Evolutionary conservation across 1,284 basidiomycete genomes (phyloP), one percentile per base, ranked within the genome.

Genomic region (Pseudozyma thailandica): DNA sequence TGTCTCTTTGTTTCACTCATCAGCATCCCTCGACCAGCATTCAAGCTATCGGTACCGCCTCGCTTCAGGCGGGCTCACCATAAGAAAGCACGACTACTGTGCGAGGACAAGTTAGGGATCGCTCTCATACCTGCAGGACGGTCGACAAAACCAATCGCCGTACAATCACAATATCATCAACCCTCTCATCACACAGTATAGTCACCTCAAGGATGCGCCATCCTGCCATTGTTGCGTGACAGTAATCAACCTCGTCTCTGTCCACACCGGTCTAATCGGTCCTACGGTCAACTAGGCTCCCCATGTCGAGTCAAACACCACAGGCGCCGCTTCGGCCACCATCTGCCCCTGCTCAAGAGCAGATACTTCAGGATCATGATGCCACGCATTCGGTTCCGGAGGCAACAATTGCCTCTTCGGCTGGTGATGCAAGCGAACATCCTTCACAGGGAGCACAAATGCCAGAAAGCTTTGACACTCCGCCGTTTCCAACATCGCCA

Each of bases 401-500:
- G 21, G 53, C 48, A 13, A 7, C 44, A 4, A 43, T 48, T 30
- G 42, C 57, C 18, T 54, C 54, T 26, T 13, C 26, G 4, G 18
- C 47, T 6, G 49, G 50, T 16, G 45, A 43, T 4, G 20, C 9
- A 20, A 28, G 52, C 6, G 51, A 48, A 5, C 52, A 52, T n/a
- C 26, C 45, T 10, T 33, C 3, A 1, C 41, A 16, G 16, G 15
- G 46, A 12, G 43, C 38, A 10, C 47, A 47, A 30, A 16, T 55
- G 4, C 25, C 50, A 28, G 48, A 53, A 26, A 50, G 35, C 25
- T 28, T 23, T 27, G 52, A 52, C 12, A 68, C 54, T 25, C 70
- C 70, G 6, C 60, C 59, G 1, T 57, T 68, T 16, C 70, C 70
- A 9, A 54, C 30, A 33, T 63, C 70, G n/a, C 70, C 70, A 21